Conservation (phyloP, 2,329 filamentous ascomycete species). For the Neocucurbitaria cava region DNA sequence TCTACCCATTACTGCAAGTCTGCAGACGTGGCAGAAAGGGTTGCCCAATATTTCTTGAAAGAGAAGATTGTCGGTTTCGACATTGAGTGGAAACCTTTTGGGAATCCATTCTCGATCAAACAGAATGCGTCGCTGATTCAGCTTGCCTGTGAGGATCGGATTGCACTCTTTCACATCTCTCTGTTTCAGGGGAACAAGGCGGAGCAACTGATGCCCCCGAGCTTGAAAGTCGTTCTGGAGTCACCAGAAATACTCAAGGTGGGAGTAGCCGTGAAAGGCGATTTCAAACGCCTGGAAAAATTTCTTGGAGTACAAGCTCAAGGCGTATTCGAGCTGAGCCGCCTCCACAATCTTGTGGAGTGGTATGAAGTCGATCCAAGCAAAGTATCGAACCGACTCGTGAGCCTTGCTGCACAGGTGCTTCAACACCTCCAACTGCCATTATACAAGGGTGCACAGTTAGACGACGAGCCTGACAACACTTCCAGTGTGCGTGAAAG, state of each 20-base stretch:
- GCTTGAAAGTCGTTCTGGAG: slow-evolving; percentile 75
- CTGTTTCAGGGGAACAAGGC: slow-evolving; percentile 43
- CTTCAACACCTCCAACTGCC: slow-evolving; percentile 75
- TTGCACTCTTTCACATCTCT: slow-evolving; percentile 83
- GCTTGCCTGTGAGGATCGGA: slow-evolving; percentile 76
- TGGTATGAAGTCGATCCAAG: slow-evolving; percentile 61
- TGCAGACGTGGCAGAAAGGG: slow-evolving; percentile 70
- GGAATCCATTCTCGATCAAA: slow-evolving; percentile 62
- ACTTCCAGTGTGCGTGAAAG: slow-evolving; percentile 67
- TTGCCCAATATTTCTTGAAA: slow-evolving; percentile 70
- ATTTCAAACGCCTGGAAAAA: slow-evolving; percentile 67
- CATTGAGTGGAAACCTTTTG: slow-evolving; percentile 75
- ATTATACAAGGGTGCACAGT: slow-evolving; percentile 73
- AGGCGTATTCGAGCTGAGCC: slow-evolving; percentile 81
- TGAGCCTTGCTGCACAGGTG: slow-evolving; percentile 74
- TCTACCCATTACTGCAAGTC: slow-evolving; percentile 80
- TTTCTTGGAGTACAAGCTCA: slow-evolving; percentile 66
- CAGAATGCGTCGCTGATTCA: slow-evolving; percentile 88
- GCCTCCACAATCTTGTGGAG: slow-evolving; percentile 77
- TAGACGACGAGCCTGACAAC: slow-evolving; percentile 24
- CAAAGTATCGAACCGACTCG: slow-evolving; percentile 61
- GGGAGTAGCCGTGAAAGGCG: slow-evolving; percentile 75
- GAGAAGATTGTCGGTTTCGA: slow-evolving; percentile 85
- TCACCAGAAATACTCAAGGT: slow-evolving; percentile 73
- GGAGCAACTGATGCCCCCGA: slow-evolving; percentile 70